Conservation (phyloP, 495 filamentous ascomycete species). For the Chaetomium tenue region DNA sequence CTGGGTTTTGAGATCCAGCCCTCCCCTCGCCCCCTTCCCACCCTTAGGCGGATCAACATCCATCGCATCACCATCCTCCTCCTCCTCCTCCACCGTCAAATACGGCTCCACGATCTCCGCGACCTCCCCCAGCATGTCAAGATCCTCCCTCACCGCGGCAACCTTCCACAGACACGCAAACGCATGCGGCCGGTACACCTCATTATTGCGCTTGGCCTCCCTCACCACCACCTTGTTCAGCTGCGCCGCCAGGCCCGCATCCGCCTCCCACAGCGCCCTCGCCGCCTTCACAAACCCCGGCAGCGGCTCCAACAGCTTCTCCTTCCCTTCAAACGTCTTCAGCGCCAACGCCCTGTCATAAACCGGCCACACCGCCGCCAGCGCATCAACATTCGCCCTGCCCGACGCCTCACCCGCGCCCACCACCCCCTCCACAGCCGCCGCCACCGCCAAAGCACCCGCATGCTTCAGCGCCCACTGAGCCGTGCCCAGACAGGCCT, state of each 20-base stretch:
- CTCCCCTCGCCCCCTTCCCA: conserved; percentile 24
- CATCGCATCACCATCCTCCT: conserved; percentile 60
- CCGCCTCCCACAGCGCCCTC: conserved; percentile 55
- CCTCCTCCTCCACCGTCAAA: conserved; percentile 53
- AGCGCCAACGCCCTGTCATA: conserved; percentile 75
- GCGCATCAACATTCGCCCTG: conserved; percentile 55
- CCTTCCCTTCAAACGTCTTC: conserved; percentile 94
- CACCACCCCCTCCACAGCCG: conserved; percentile 62
- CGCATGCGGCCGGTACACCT: conserved; percentile 71
- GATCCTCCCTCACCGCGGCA: conserved; percentile 57
- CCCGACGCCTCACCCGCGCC: conserved; percentile 40
- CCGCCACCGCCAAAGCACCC: conserved; percentile 73
- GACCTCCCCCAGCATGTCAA: conserved; percentile 69
- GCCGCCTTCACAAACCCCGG: conserved; percentile 68
- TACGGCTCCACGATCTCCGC: conserved; percentile 58
- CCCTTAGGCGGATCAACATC: conserved; percentile 46
- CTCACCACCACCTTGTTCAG: conserved; percentile 66
- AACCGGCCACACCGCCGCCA: conserved; percentile 72
- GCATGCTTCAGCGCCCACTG: conserved; percentile 90
- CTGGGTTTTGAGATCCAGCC: conserved; percentile 34
- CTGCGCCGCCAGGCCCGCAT: conserved; percentile 44
- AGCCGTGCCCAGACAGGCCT: conserved; percentile 65
- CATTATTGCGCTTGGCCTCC: conserved; percentile 89
- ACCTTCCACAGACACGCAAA: conserved; percentile 71
- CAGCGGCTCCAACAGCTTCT: conserved; percentile 81